Percentiles rank a stretch among this genome's conserved stretches.
Evolutionary conservation across 164 flowering plant genomes (phyloP).

Genomic region (Magnolia kwangsiensis): DNA sequence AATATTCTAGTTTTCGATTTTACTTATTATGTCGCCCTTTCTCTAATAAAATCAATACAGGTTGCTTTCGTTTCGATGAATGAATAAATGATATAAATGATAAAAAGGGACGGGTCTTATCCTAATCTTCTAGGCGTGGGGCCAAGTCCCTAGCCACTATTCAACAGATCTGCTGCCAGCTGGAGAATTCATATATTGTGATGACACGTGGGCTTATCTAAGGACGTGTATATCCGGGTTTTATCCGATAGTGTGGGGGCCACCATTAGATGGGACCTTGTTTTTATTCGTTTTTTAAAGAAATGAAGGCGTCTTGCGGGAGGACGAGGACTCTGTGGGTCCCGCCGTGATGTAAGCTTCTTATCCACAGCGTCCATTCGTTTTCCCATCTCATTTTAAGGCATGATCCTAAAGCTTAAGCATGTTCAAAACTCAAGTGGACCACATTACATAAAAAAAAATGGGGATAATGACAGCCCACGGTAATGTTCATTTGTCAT

Average conservation of each 20-base stretch:
- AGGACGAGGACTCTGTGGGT: too few species aligned
- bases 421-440: too few species aligned
- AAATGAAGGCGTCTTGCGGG: too few species aligned
- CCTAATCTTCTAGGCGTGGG: neutral
- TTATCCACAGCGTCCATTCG: too few species aligned
- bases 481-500: too few species aligned
- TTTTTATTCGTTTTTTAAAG: too few species aligned
- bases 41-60: too few species aligned
- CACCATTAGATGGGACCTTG: neutral
- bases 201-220: conserved; percentile 7
- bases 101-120: conserved; percentile 5
- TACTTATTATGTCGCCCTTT: neutral
- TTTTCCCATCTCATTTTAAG: too few species aligned
- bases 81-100: neutral
- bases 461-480: too few species aligned
- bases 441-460: too few species aligned
- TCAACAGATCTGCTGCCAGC: neutral
- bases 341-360: too few species aligned
- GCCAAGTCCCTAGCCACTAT: neutral
- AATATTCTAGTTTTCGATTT: neutral
- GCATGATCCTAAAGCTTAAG: too few species aligned
- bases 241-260: neutral
- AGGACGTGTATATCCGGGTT: neutral
- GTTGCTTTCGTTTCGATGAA: neutral
- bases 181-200: neutral